Evolutionary conservation across 2,329 filamentous ascomycete genomes (phyloP).

Genomic region (Ascochyta fabae): DNA sequence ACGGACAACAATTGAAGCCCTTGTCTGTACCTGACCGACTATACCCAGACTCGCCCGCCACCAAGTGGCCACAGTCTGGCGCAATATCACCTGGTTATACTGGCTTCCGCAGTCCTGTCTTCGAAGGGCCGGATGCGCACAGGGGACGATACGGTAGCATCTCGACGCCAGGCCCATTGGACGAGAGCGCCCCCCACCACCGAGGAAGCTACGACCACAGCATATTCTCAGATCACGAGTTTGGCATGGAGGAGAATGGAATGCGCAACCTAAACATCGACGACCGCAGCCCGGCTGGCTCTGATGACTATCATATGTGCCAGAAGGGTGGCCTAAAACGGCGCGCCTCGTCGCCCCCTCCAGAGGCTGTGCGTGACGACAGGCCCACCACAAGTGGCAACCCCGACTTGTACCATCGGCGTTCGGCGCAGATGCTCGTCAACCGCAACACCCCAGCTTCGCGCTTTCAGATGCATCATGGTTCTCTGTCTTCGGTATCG

Average conservation of each 20-base stretch:
- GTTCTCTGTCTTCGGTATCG: slow-evolving; percentile 67
- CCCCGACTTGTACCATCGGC: slow-evolving; percentile 61
- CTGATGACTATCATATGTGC: slow-evolving; percentile 51
- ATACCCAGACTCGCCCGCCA: slow-evolving; percentile 49
- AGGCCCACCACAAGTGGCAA: slow-evolving; percentile 51
- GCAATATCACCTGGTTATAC: slow-evolving; percentile 53
- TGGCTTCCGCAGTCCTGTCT: slow-evolving; percentile 52
- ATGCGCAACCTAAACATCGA: slow-evolving; percentile 61
- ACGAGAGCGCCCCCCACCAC: slow-evolving; percentile 62
- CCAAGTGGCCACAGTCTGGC: slow-evolving; percentile 51
- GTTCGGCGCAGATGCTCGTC: slow-evolving; percentile 62
- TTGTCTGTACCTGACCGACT: slow-evolving; percentile 54
- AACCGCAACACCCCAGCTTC: slow-evolving; percentile 61
- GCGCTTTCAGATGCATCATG: slow-evolving; percentile 63
- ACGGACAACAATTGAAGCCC: slow-evolving; percentile 51
- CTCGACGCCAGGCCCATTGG: slow-evolving; percentile 54
- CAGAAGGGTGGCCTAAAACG: slow-evolving; percentile 66
- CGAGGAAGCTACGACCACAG: slow-evolving; percentile 69
- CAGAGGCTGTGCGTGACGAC: slow-evolving; percentile 59
- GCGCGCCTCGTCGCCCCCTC: slow-evolving; percentile 68
- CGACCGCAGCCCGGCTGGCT: slow-evolving; percentile 57
- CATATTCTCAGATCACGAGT: slow-evolving; percentile 58
- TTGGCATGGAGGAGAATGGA: slow-evolving; percentile 61
- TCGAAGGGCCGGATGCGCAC: slow-evolving; percentile 43
- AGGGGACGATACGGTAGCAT: slow-evolving; percentile 56